Conservation (phyloP, 2,329 filamentous ascomycete genomes). For the Meredithiella fracta region DNA sequence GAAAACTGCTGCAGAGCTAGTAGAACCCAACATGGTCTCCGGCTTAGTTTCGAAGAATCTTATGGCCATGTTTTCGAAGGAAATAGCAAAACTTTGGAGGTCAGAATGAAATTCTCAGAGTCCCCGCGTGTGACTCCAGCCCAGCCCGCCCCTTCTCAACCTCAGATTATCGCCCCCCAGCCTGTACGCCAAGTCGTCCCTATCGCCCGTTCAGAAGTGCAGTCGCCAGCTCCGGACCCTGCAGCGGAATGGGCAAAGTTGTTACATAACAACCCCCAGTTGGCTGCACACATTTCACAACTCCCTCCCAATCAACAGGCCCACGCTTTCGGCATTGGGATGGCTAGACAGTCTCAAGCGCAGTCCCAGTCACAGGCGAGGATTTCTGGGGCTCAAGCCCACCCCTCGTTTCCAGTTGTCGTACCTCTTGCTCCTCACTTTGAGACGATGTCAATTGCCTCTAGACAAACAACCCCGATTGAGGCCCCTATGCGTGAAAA, state of each 20-base stretch:
- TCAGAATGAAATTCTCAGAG: conserved; percentile 72
- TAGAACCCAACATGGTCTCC: conserved; percentile 51
- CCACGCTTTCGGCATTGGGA: conserved; percentile 4
- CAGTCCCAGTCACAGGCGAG: not conserved
- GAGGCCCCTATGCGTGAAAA: conserved; percentile 3
- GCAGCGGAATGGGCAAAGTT: conserved; percentile 66
- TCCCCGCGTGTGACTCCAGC: conserved; percentile 36
- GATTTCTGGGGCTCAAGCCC: not conserved
- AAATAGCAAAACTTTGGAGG: conserved; percentile 75
- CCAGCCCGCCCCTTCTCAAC: not conserved
- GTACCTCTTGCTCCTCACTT: not conserved
- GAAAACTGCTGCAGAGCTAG: not conserved
- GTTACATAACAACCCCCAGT: conserved; percentile 50
- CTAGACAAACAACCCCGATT: conserved; percentile 6
- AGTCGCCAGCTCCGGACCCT: conserved; percentile 30
- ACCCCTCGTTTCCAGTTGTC: not conserved
- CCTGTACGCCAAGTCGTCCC: conserved; percentile 1
- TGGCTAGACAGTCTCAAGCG: conserved; percentile 2
- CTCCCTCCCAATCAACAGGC: conserved; percentile 1
- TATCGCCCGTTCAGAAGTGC: conserved; percentile 16
- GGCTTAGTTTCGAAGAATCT: conserved; percentile 80
- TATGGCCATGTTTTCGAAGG: conserved; percentile 67
- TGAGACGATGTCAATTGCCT: not conserved
- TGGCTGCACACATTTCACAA: conserved; percentile 18
- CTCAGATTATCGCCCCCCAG: conserved; percentile 15